phyloP scores from a whole-genome alignment of 1,139 yeast genomes.

The Blastobotrys malaysiensis region DNA sequence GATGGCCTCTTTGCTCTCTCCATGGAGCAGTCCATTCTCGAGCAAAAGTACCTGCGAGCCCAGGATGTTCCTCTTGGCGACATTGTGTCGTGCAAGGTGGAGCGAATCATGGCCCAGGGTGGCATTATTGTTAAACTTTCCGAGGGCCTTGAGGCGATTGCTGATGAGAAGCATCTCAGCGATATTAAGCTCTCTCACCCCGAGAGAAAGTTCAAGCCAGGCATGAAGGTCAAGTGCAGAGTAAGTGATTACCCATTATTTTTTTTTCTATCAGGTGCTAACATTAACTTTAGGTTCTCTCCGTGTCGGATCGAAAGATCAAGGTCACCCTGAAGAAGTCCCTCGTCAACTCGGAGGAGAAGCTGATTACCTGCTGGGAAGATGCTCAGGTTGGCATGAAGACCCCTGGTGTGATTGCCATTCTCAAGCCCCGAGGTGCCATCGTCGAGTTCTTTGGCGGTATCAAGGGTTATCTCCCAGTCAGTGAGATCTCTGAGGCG shows the following conservation, averaged over 20 bases:
- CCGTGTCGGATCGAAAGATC: slow-evolving; percentile 43
- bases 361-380: slow-evolving; percentile 49
- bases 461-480: slow-evolving; percentile 75
- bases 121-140: slow-evolving; percentile 67
- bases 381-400: slow-evolving; percentile 54
- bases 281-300: slow-evolving; percentile 27
- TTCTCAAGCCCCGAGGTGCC: slow-evolving; percentile 72
- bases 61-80: slow-evolving; percentile 77
- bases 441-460: slow-evolving; percentile 78
- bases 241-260: slow-evolving; percentile 27
- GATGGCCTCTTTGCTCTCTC: slow-evolving; percentile 68
- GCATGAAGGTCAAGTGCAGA: slow-evolving; percentile 73
- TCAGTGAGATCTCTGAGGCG: slow-evolving; percentile 84
- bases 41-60: slow-evolving; percentile 58
- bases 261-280: slow-evolving; percentile 3
- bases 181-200: slow-evolving; percentile 84
- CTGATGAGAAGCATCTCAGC: slow-evolving; percentile 70
- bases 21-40: slow-evolving; percentile 57
- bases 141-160: slow-evolving; percentile 67
- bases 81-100: slow-evolving; percentile 49
- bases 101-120: slow-evolving; percentile 58
- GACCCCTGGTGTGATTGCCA: slow-evolving; percentile 70
- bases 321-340: slow-evolving; percentile 77
- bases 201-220: slow-evolving; percentile 84
- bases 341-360: slow-evolving; percentile 62